Percentiles rank a stretch among this genome's conserved stretches.
These are phyloP conservation scores for Furcasterigmium furcatum DNA, from an alignment of 2,329 filamentous ascomycete genomes.

Conservation along the genomic window DNA sequence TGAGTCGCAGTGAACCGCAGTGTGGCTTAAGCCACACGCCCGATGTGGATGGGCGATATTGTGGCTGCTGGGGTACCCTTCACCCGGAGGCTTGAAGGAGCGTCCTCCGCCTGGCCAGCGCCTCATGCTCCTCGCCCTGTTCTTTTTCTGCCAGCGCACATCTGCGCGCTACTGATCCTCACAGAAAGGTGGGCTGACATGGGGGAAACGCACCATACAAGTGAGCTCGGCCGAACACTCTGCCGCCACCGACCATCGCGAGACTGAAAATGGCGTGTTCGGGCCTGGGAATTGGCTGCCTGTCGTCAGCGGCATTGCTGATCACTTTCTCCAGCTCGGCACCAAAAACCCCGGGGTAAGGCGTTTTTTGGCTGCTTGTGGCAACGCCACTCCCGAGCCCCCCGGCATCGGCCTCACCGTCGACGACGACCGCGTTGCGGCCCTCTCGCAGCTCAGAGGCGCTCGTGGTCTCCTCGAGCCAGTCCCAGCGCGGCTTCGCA, in stretches of 20 bases:
- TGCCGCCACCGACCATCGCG: neutral
- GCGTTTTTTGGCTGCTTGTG: neutral
- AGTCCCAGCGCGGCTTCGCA: slow-evolving; percentile 26
- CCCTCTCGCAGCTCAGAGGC: neutral
- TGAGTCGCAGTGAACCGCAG: too few relatives aligned
- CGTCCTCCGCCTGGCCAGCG: too few relatives aligned
- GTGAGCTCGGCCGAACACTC: neutral
- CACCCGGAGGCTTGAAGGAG: too few relatives aligned
- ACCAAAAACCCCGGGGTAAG: neutral
- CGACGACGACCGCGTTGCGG: neutral
- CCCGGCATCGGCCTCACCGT: too few relatives aligned
- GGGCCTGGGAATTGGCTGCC: neutral
- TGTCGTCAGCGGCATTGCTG: neutral
- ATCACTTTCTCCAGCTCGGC: neutral
- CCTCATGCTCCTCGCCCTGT: too few relatives aligned
- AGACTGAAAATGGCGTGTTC: neutral
- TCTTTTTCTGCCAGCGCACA: too few relatives aligned
- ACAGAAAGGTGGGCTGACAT: too few relatives aligned
- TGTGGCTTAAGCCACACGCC: too few relatives aligned
- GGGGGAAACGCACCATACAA: neutral
- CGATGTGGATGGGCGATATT: too few relatives aligned
- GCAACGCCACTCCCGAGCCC: neutral
- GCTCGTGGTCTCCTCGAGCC: slow-evolving; percentile 26
- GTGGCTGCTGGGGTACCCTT: too few relatives aligned
- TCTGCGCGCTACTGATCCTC: too few relatives aligned